Conservation (phyloP, 2,329 filamentous ascomycete species). For the Triangularia setosa region DNA sequence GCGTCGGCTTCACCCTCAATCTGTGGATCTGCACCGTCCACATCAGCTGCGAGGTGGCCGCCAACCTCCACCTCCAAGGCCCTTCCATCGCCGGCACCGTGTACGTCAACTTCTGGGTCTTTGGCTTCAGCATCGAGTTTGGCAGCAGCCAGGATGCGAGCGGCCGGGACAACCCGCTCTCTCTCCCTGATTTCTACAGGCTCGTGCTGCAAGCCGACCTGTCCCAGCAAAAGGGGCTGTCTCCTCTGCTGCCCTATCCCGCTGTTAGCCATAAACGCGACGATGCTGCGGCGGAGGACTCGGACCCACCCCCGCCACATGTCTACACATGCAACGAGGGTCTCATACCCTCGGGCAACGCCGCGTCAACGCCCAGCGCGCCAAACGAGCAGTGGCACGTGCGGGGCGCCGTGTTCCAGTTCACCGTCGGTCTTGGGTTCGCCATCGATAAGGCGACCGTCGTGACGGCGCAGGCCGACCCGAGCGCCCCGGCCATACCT, state of each 20-base stretch:
- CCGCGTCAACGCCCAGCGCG: background rate
- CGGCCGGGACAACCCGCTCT: too few species aligned
- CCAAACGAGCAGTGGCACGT: background rate
- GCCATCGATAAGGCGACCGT: background rate
- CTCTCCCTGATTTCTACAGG: background rate
- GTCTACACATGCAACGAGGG: background rate
- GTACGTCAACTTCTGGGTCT: constrained; percentile 14
- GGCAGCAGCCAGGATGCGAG: background rate
- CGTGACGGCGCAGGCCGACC: background rate
- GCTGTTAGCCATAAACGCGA: background rate
- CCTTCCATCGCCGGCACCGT: constrained; percentile 11
- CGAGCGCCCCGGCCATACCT: too few species aligned
- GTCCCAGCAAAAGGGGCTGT: background rate
- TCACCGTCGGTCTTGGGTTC: constrained; percentile 3
- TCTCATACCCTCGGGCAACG: background rate
- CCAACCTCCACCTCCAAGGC: constrained; percentile 4
- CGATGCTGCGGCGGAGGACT: too few species aligned
- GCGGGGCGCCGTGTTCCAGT: constrained; percentile 2
- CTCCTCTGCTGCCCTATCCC: background rate
- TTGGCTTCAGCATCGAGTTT: constrained; percentile 15
- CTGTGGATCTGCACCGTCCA: constrained; percentile 9
- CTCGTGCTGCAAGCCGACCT: constrained; percentile 1
- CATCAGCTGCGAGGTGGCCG: constrained; percentile 9
- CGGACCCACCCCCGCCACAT: background rate
- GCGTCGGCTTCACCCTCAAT: constrained; percentile 9